phyloP scores from a whole-genome alignment of 2,329 filamentous ascomycete species.

The Parastagonospora avenae region DNA sequence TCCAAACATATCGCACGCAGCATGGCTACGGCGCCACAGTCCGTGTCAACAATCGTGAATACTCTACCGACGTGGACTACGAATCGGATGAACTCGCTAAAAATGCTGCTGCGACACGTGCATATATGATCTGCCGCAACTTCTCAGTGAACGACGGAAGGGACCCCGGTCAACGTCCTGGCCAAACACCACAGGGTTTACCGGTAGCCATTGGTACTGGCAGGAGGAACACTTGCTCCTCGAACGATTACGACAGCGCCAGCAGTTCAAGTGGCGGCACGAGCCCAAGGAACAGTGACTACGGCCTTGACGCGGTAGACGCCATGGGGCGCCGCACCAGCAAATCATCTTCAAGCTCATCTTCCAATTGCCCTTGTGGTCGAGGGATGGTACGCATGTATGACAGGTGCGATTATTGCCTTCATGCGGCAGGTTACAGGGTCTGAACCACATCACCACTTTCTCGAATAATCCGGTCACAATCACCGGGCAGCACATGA shows the following conservation, averaged over 20 bases:
- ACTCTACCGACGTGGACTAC: slow-evolving; percentile 87
- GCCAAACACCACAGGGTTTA: slow-evolving; percentile 64
- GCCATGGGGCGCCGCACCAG: slow-evolving; percentile 38
- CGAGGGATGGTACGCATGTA: slow-evolving; percentile 48
- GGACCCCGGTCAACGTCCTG: slow-evolving; percentile 64
- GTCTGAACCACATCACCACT: slow-evolving; percentile 7
- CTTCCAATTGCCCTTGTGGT: slow-evolving; percentile 43
- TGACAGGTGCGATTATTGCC: slow-evolving; percentile 50
- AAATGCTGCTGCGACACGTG: slow-evolving; percentile 92
- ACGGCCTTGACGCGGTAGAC: slow-evolving; percentile 47
- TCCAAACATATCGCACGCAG: slow-evolving; percentile 77
- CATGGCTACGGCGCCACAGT: slow-evolving; percentile 87
- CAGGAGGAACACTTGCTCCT: slow-evolving; percentile 54
- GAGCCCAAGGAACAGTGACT: slow-evolving; percentile 58
- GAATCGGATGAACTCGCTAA: slow-evolving; percentile 81
- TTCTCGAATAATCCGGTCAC: background rate
- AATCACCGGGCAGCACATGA: slow-evolving; percentile 22
- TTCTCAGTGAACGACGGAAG: slow-evolving; percentile 97
- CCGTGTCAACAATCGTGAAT: slow-evolving; percentile 94
- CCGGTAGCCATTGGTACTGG: slow-evolving; percentile 69
- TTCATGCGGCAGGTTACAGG: slow-evolving; percentile 49
- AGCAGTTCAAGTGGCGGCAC: slow-evolving; percentile 61
- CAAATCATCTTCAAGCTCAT: slow-evolving; percentile 38
- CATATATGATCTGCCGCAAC: slow-evolving; percentile 97
- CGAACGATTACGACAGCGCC: slow-evolving; percentile 56